Evolutionary conservation across 257 asterid genomes (phyloP), one percentile per base, ranked within the genome.

Genomic region (Fraxinus americana): DNA sequence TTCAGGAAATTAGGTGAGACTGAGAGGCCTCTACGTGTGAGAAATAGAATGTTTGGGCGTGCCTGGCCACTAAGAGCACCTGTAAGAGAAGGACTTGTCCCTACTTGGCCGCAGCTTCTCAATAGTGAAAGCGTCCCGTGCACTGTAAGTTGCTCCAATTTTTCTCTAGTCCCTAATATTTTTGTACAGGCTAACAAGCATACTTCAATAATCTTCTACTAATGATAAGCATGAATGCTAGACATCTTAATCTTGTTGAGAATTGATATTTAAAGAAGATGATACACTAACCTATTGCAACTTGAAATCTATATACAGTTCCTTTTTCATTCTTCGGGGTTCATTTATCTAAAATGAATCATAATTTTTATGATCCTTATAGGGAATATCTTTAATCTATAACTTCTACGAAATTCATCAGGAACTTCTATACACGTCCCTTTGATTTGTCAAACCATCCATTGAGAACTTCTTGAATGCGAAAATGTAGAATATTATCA

Each of bases 31-130:
- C 85, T 90, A 78, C 91, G 92, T 6, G 92, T 93, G 14, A 84
- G 99, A 72, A 87, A 85, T 82, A 83, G 99, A 77, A 90, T 95
- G 83, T 95, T 95, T 76, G 99, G 99, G 1, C 96, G 99, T 63
- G 98, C 98, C 14, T 95, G 99, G 99, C 99, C 99, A 36, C 79
- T 85, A 66, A 85, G 96, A 88, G 98, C 99, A 75, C 97, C 94
- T 0, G 99, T 95, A 25, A 88, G 87, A 87, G 91, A 81, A 7
- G 99, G 99, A 61, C 82, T 78, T 72, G 97, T 95, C 77, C 98
- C 98, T 16, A 80, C 89, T 43, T 95, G 99, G 99, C 97, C 99
- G 0, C 83, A 95, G 73, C 91, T 95, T 85, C 86, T 89, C 77
- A 79, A 78, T 9, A 61, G 78, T 43, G 72, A 41, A 39, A 13